Conservation (phyloP, 2,329 filamentous ascomycete species). For the Claviceps sp. region DNA sequence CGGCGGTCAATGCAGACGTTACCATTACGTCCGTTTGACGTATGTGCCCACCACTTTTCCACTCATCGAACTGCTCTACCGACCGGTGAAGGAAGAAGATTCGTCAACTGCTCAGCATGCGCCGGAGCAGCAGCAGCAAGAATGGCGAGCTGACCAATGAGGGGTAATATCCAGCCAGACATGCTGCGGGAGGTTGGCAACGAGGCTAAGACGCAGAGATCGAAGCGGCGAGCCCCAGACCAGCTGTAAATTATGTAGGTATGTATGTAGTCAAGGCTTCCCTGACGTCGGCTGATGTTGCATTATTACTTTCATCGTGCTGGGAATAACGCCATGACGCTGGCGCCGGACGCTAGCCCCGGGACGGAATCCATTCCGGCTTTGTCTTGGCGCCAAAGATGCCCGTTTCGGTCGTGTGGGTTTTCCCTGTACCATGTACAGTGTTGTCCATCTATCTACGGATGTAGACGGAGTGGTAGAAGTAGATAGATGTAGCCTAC, state of each 20-base stretch:
- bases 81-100: not conserved
- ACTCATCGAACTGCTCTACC: not conserved
- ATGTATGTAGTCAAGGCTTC: too few relatives aligned
- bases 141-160: slow-evolving; percentile 2
- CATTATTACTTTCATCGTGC: not conserved
- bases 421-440: too few relatives aligned
- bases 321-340: not conserved
- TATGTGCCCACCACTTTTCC: not conserved
- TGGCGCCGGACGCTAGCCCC: not conserved
- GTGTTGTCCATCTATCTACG: too few relatives aligned
- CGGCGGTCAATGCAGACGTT: not conserved
- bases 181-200: not conserved
- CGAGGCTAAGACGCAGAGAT: too few relatives aligned
- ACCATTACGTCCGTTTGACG: slow-evolving; percentile 1
- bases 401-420: not conserved
- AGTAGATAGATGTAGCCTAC: too few relatives aligned
- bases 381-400: not conserved
- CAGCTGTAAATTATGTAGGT: too few relatives aligned
- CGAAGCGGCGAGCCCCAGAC: too few relatives aligned
- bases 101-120: not conserved
- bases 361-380: not conserved
- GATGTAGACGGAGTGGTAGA: too few relatives aligned
- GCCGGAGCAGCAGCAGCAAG: slow-evolving; percentile 1
- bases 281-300: too few relatives aligned
- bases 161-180: not conserved